Conservation (phyloP, 2,329 filamentous ascomycete species). For the Nemania sp. region DNA sequence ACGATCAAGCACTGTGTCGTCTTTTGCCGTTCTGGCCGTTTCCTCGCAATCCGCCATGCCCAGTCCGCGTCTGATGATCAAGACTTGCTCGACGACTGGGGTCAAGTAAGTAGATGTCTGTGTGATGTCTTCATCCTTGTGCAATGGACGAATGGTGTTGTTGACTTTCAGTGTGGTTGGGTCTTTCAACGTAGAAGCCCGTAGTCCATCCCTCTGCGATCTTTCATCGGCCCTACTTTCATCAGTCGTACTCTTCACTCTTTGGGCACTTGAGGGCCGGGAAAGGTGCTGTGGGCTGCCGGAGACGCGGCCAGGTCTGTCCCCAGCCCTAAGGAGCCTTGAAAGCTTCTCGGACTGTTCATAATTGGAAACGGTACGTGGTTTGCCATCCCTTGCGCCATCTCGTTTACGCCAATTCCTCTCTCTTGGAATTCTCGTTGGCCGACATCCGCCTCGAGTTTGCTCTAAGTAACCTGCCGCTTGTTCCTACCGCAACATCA, state of each 20-base stretch:
- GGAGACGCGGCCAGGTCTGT: background rate
- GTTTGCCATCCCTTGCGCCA: no score
- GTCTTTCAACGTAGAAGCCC: background rate
- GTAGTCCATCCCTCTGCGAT: background rate
- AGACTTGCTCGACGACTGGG: conserved; percentile 3
- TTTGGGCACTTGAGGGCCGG: background rate
- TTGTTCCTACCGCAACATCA: background rate
- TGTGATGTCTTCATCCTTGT: background rate
- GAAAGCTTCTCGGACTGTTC: background rate
- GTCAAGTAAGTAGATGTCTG: conserved; percentile 9
- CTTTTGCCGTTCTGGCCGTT: background rate
- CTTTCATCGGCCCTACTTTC: background rate
- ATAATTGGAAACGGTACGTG: background rate
- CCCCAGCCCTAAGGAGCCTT: background rate
- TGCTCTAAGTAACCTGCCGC: background rate
- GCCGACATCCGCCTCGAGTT: background rate
- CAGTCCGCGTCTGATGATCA: conserved; percentile 5
- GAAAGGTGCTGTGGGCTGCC: conserved; percentile 8
- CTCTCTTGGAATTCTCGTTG: background rate
- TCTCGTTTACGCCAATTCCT: no score
- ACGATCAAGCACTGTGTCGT: background rate
- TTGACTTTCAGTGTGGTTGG: background rate
- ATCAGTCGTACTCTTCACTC: background rate
- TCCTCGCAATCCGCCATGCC: conserved; percentile 5
- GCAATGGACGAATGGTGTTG: background rate